A percentile compares a stretch with the other conserved stretches of the same genome.
Conservation (phyloP, 768 basidiomycete species). For the Suillus subaureus region DNA sequence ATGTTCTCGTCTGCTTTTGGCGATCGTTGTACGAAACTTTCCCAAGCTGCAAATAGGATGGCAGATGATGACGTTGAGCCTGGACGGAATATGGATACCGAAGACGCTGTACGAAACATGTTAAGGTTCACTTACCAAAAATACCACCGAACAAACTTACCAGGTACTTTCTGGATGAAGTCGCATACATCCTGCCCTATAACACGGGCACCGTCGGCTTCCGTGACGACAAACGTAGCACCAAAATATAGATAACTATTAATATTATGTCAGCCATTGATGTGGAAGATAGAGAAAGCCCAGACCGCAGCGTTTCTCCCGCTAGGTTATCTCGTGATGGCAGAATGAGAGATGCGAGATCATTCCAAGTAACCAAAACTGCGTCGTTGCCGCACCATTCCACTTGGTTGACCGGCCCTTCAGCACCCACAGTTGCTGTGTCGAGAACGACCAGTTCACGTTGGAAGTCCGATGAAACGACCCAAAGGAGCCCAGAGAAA, state of each 20-base stretch:
- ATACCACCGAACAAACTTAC: constrained; percentile 42
- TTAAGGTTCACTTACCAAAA: background rate
- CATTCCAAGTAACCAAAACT: constrained; percentile 83
- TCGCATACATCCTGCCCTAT: constrained; percentile 80
- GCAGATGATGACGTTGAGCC: constrained; percentile 92
- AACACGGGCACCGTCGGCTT: constrained; percentile 89
- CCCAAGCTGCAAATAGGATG: constrained; percentile 91
- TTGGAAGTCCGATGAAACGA: constrained; percentile 94
- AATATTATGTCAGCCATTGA: constrained; percentile 3
- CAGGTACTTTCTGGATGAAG: constrained; percentile 91
- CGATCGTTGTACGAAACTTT: constrained; percentile 79
- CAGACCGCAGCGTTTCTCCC: constrained; percentile 65
- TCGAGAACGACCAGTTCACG: constrained; percentile 88
- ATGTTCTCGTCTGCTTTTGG: constrained; percentile 95
- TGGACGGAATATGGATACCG: constrained; percentile 84
- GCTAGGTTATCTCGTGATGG: constrained; percentile 70
- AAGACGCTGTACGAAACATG: constrained; percentile 55
- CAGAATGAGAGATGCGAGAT: constrained; percentile 81
- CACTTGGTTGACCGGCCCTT: constrained; percentile 66
- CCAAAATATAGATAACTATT: constrained; percentile 80
- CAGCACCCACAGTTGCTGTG: constrained; percentile 56
- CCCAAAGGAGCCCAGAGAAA: constrained; percentile 74
- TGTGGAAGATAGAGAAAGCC: background rate
- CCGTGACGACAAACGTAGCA: constrained; percentile 76
- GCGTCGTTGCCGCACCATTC: constrained; percentile 99